These are phyloP conservation scores for Mycena pura DNA, from an alignment of 768 basidiomycete genomes.

Conservation along the genomic window DNA sequence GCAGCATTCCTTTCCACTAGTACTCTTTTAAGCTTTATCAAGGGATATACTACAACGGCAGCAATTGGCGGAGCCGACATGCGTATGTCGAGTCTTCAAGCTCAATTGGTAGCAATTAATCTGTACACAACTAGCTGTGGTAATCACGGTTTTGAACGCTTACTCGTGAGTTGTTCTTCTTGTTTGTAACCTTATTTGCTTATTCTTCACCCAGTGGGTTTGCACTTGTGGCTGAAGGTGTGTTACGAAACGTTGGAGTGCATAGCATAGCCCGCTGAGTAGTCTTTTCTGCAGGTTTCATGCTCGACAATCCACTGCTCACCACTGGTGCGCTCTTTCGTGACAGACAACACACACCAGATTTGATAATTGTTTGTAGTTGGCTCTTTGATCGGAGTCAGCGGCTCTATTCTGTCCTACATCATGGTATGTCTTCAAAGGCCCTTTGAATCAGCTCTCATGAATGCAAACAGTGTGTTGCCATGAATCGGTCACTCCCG, in stretches of 20 bases:
- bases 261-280: constrained; percentile 13
- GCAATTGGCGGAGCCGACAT: constrained; percentile 95
- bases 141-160: constrained; percentile 90
- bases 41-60: constrained; percentile 87
- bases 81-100: constrained; percentile 54
- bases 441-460: neutral
- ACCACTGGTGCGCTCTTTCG: constrained; percentile 54
- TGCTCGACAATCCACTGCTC: constrained; percentile 86
- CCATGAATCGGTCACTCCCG: constrained; percentile 87
- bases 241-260: neutral
- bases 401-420: constrained; percentile 89
- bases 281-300: constrained; percentile 73
- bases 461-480: constrained; percentile 68
- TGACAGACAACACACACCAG: neutral
- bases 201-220: constrained; percentile 58
- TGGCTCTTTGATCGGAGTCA: constrained; percentile 88
- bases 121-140: constrained; percentile 63
- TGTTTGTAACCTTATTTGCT: neutral
- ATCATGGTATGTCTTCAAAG: constrained; percentile 72
- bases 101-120: constrained; percentile 1
- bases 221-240: constrained; percentile 88
- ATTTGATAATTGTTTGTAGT: constrained; percentile 38
- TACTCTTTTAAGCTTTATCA: constrained; percentile 79
- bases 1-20: constrained; percentile 81
- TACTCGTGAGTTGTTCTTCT: constrained; percentile 60